Evolutionary conservation across 2,329 filamentous ascomycete species (phyloP), one percentile per base, ranked within the genome.

Genomic region (Alternaria ethzedia): DNA sequence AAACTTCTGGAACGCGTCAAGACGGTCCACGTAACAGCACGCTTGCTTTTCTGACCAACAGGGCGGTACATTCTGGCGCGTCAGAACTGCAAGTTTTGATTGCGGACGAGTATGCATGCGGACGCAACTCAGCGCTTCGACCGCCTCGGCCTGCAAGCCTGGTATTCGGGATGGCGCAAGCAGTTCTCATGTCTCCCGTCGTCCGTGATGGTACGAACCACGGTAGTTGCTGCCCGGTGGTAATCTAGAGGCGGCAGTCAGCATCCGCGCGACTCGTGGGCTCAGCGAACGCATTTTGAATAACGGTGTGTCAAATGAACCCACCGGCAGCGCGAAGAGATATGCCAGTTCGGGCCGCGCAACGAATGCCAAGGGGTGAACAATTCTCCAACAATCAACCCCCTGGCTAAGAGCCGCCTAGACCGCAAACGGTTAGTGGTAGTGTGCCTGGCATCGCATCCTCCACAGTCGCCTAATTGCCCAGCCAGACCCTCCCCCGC

Each of bases 381-480:
- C 28, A 44, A 26, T 59, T 61, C 58, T 69, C 59, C 63, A 57
- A 46, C 54, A 57, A 30, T 64, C 44, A 57, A 50, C 41, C 64
- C 61, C 46, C 52, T 43, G 17, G 28, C 46, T 44, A 30, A 47
- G 4, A 47, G 44, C 23, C 11, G 36, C 59, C 17, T 63, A 57
- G 44, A 36, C 15, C 46, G 43, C 11, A 55, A 17, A 12, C 30
- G 59, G 64, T 57, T 59, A 63, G 62, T 9, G 36, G 13, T 12
- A 23, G 30, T 17, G n/a, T 25, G 17, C 54, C 47, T 68, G 59
- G 65, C 63, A 63, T 64, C 57, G 49, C 57, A 66, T 72, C 66
- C 70, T 70, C 68, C 70, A 68, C 64, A 67, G 65, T 64, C 50
- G 64, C 59, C 66, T 65, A 70, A 62, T 55, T 28, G 47, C 56